These are phyloP conservation scores for Porcisia hertigi DNA, from an alignment of 208 protist species.

Conservation along the genomic window DNA sequence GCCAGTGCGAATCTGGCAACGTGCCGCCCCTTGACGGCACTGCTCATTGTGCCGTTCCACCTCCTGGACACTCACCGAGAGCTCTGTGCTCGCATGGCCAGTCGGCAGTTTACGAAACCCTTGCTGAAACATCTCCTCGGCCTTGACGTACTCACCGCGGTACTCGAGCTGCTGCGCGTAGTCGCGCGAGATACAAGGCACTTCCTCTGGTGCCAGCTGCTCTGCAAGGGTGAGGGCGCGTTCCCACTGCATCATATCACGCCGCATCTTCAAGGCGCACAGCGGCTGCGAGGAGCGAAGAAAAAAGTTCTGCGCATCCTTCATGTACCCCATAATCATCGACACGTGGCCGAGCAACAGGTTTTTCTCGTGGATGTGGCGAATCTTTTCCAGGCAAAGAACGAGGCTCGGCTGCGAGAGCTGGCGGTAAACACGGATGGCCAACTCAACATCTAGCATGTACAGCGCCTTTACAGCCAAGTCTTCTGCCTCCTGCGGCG, in stretches of 20 bases:
- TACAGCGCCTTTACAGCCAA: constrained; percentile 92
- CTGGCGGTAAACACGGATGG: constrained; percentile 93
- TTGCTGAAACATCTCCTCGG: constrained; percentile 88
- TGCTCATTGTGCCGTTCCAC: constrained; percentile 79
- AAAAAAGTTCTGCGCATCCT: constrained; percentile 93
- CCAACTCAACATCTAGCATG: constrained; percentile 93
- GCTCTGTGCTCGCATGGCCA: constrained; percentile 80
- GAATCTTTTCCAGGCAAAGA: constrained; percentile 90
- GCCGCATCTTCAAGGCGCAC: constrained; percentile 96
- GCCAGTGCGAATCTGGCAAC: constrained; percentile 89
- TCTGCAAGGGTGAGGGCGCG: constrained; percentile 92
- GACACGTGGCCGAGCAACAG: constrained; percentile 95
- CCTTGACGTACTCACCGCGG: constrained; percentile 92
- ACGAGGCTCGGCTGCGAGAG: constrained; percentile 93
- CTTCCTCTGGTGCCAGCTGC: constrained; percentile 86
- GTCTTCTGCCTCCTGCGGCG: constrained; percentile 76
- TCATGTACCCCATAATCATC: constrained; percentile 93
- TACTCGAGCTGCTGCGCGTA: constrained; percentile 97
- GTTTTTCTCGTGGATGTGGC: constrained; percentile 93
- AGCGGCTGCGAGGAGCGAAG: constrained; percentile 90
- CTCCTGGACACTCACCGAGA: constrained; percentile 66
- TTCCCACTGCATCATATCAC: constrained; percentile 97
- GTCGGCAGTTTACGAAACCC: constrained; percentile 65
- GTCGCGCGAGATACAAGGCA: constrained; percentile 93
- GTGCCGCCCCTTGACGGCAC: constrained; percentile 86